Conservation (phyloP, 768 basidiomycete species). For the Tricholoma flavovirens region DNA sequence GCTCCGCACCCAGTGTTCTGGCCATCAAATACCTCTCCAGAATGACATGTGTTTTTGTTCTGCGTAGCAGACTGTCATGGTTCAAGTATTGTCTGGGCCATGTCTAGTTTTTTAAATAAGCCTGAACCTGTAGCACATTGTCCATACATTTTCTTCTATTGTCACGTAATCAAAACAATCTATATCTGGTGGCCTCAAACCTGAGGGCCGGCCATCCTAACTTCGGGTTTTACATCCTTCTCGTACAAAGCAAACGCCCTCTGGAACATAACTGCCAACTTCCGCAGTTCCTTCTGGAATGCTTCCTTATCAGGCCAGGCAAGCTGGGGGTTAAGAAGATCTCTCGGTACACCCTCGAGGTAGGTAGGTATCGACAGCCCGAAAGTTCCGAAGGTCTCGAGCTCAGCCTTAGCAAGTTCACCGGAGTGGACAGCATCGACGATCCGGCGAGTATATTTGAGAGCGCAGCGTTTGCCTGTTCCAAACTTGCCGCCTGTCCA, state of each 20-base stretch:
- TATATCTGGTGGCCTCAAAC: slow-evolving; percentile 17
- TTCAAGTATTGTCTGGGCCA: not conserved
- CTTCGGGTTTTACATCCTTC: slow-evolving; percentile 75
- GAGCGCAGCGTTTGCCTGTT: slow-evolving; percentile 86
- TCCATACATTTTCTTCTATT: not conserved
- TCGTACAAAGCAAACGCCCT: slow-evolving; percentile 93
- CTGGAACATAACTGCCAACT: slow-evolving; percentile 89
- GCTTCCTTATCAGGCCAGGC: slow-evolving; percentile 90
- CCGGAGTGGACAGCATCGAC: slow-evolving; percentile 97
- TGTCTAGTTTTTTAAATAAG: not conserved
- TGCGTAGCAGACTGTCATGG: too few relatives aligned
- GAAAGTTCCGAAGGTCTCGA: slow-evolving; percentile 79
- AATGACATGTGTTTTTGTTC: too few relatives aligned
- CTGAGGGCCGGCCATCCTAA: slow-evolving; percentile 76
- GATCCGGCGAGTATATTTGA: slow-evolving; percentile 92
- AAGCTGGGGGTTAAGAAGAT: slow-evolving; percentile 80
- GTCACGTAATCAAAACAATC: not conserved
- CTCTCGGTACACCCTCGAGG: slow-evolving; percentile 83
- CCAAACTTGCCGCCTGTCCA: slow-evolving; percentile 96
- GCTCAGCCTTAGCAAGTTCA: slow-evolving; percentile 81
- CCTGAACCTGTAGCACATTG: not conserved
- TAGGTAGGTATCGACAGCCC: slow-evolving; percentile 76
- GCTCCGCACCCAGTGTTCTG: too few relatives aligned
- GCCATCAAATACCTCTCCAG: too few relatives aligned
- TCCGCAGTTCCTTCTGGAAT: slow-evolving; percentile 82